Percentiles rank a stretch among this genome's conserved stretches.
These are phyloP conservation scores for Platanus orientalis DNA, from an alignment of 164 flowering plant genomes.

Conservation along the genomic window DNA sequence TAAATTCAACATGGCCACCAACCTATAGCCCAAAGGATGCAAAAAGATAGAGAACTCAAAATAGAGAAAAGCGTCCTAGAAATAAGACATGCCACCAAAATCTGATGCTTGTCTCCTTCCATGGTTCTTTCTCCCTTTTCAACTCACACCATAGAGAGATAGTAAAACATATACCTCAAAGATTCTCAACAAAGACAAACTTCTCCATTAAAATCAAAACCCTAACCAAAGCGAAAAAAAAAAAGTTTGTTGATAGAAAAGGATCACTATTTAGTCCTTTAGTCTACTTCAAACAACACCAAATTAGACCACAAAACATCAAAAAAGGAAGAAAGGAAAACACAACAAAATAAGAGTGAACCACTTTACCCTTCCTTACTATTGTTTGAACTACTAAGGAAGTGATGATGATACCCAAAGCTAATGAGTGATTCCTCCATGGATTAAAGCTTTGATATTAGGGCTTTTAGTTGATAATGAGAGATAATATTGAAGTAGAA, in stretches of 20 bases:
- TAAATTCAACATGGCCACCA: conserved; percentile 99
- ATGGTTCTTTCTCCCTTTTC: conserved; percentile 36
- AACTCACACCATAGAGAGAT: conserved; percentile 30
- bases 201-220: conserved; percentile 7
- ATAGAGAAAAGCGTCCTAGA: conserved; percentile 73
- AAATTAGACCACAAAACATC: not conserved
- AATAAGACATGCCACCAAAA: conserved; percentile 65
- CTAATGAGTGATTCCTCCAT: conserved; percentile 7
- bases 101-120: conserved; percentile 57
- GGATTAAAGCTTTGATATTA: not conserved
- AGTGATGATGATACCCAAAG: not conserved
- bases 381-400: conserved; percentile 6
- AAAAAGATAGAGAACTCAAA: conserved; percentile 60
- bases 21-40: conserved; percentile 89
- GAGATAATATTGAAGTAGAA: conserved; percentile 5
- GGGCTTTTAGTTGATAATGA: conserved; percentile 11
- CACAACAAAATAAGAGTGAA: not conserved
- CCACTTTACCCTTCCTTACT: conserved; percentile 9
- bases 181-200: conserved; percentile 12
- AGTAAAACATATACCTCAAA: not conserved
- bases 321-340: not conserved
- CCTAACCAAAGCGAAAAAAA: too few species aligned
- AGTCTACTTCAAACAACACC: conserved; percentile 2
- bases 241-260: too few species aligned
- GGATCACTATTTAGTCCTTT: conserved; percentile 9